These are phyloP conservation scores for Obelidium mucronatum DNA, from an alignment of 192 early-diverging fungal species.

Conservation along the genomic window DNA sequence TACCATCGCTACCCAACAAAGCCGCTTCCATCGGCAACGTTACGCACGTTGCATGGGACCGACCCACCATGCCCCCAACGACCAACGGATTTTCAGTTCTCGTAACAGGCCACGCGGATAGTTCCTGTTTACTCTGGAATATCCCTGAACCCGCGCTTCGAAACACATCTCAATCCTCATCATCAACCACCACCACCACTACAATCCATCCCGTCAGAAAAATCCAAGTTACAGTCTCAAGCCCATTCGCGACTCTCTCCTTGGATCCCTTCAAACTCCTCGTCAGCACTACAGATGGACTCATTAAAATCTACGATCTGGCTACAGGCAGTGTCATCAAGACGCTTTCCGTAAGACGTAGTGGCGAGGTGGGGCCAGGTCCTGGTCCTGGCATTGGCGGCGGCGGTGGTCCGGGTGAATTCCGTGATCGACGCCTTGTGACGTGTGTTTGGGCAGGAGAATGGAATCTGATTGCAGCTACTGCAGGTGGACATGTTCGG, in stretches of 20 bases:
- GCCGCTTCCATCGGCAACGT: not conserved
- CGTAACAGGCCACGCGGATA: constrained; percentile 10
- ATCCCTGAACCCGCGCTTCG: constrained; percentile 6
- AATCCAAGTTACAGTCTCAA: constrained; percentile 28
- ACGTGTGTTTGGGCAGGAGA: constrained; percentile 22
- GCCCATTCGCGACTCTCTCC: not conserved
- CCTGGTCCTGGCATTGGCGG: no score
- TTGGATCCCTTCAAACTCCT: constrained; percentile 39
- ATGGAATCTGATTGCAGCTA: constrained; percentile 28
- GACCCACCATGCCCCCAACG: not conserved
- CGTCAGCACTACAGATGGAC: constrained; percentile 8
- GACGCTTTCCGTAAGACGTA: constrained; percentile 1
- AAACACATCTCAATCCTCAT: not conserved
- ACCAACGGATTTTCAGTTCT: constrained; percentile 3
- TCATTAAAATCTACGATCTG: constrained; percentile 14
- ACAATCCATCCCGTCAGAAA: constrained; percentile 11
- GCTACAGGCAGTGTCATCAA: constrained; percentile 13
- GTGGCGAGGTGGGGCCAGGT: constrained; percentile 19
- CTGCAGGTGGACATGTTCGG: constrained; percentile 22
- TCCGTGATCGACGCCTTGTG: not conserved
- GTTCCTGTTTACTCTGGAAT: constrained; percentile 20
- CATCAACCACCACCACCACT: not conserved
- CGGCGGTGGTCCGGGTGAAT: not conserved
- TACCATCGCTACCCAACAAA: not conserved
- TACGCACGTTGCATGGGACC: constrained; percentile 29